These are phyloP conservation scores for Ceratocystis cubensis DNA, from an alignment of 2,329 filamentous ascomycete species.

Conservation along the genomic window DNA sequence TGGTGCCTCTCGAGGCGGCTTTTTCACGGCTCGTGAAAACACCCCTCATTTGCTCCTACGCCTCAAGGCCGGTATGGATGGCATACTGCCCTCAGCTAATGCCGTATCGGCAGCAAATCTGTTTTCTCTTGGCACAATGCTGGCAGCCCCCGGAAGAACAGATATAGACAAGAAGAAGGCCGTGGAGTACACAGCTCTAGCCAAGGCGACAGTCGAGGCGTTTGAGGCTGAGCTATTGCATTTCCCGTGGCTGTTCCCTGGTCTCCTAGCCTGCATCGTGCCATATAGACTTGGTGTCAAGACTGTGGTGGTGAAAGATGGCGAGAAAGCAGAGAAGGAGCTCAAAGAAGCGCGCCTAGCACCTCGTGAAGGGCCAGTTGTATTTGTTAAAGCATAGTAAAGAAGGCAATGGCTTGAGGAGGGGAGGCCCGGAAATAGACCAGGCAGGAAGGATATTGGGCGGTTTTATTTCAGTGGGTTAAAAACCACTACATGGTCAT, in stretches of 20 bases:
- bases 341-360: constrained; percentile 9
- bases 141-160: constrained; percentile 43
- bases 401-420: not conserved
- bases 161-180: constrained; percentile 10
- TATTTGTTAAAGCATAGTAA: constrained; percentile 10
- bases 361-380: constrained; percentile 11
- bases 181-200: constrained; percentile 44
- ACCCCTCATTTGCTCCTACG: constrained; percentile 65
- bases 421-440: not conserved
- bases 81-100: constrained; percentile 79
- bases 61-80: constrained; percentile 91
- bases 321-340: constrained; percentile 1
- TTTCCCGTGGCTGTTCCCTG: constrained; percentile 83
- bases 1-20: constrained; percentile 41
- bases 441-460: too few species aligned
- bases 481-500: not conserved
- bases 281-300: constrained; percentile 57
- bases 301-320: constrained; percentile 17
- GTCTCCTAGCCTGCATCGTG: constrained; percentile 64
- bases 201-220: constrained; percentile 62
- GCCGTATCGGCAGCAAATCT: constrained; percentile 76
- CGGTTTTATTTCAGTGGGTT: not conserved
- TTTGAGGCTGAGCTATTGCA: constrained; percentile 89
- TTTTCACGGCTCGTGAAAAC: constrained; percentile 56
- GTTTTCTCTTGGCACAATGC: constrained; percentile 61